phyloP scores from a whole-genome alignment of 768 basidiomycete species.

The Rhodotorula graminis region DNA sequence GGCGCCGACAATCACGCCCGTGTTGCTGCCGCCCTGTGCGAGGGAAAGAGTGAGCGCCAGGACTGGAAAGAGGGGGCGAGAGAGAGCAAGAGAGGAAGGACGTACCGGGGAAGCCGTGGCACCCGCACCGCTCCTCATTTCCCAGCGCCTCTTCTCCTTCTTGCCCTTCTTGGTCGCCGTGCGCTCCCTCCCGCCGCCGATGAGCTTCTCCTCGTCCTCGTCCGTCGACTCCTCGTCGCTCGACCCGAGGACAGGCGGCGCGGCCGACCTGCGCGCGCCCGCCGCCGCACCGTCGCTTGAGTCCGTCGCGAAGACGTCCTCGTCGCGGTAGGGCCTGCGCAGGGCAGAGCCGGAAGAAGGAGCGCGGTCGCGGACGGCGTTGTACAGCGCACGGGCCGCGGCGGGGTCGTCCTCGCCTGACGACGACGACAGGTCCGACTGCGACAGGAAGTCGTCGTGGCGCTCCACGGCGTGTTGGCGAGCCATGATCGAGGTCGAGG shows the following conservation, averaged over 20 bases:
- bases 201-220: slow-evolving; percentile 30
- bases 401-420: background rate
- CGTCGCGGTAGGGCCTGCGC: slow-evolving; percentile 16
- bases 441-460: slow-evolving; percentile 29
- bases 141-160: slow-evolving; percentile 1
- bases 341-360: background rate
- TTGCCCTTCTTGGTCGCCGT: background rate
- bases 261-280: background rate
- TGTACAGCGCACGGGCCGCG: background rate
- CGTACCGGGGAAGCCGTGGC: background rate
- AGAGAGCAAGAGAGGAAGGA: too few species aligned
- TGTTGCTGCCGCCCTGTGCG: background rate
- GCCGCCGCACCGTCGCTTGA: background rate
- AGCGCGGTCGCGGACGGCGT: background rate
- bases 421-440: slow-evolving; percentile 24
- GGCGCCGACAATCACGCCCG: background rate
- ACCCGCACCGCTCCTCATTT: background rate
- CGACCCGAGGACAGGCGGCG: background rate
- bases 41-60: background rate
- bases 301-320: background rate
- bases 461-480: background rate
- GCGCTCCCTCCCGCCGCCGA: background rate
- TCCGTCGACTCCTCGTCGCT: slow-evolving; percentile 11
- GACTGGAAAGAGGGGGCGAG: background rate
- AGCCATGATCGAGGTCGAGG: slow-evolving; percentile 1